phyloP scores from a whole-genome alignment of 768 basidiomycete genomes.

The Mycena polygramma region DNA sequence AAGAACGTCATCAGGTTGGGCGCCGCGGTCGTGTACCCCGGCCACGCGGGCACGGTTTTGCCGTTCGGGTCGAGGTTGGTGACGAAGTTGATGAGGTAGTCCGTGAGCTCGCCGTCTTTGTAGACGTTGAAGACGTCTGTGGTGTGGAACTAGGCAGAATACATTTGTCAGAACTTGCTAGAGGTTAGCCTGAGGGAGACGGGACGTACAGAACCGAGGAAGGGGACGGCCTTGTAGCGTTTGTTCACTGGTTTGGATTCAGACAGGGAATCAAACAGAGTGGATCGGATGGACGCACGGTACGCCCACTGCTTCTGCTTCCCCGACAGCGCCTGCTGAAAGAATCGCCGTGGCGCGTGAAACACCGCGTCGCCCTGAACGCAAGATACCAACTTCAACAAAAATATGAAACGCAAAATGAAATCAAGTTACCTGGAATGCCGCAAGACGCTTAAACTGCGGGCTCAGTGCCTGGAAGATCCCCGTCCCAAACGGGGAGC shows the following conservation, averaged over 20 bases:
- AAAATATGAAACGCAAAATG: too few relatives aligned
- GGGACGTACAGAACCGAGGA: constrained; percentile 58
- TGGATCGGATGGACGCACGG: constrained; percentile 38
- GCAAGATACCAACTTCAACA: background rate
- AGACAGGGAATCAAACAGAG: background rate
- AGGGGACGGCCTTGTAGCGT: constrained; percentile 54
- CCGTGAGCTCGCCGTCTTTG: constrained; percentile 54
- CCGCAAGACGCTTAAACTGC: constrained; percentile 64
- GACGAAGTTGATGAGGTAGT: constrained; percentile 50
- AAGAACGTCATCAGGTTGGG: constrained; percentile 55
- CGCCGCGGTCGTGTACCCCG: constrained; percentile 50
- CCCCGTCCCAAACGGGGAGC: constrained; percentile 41
- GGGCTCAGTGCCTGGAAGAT: constrained; percentile 55
- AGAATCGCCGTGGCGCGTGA: constrained; percentile 63
- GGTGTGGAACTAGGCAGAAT: constrained; percentile 48
- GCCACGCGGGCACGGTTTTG: constrained; percentile 54
- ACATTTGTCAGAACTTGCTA: background rate
- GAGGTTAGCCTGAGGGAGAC: too few relatives aligned
- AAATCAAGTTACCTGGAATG: constrained; percentile 47
- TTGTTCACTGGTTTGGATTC: constrained; percentile 52
- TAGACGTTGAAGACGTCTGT: constrained; percentile 60
- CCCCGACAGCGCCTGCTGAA: constrained; percentile 54
- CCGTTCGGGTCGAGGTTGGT: constrained; percentile 58
- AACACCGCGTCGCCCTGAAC: constrained; percentile 36
- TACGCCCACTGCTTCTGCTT: constrained; percentile 55